Conservation (phyloP, 257 asterid species). For the Scutellaria baicalensis region DNA sequence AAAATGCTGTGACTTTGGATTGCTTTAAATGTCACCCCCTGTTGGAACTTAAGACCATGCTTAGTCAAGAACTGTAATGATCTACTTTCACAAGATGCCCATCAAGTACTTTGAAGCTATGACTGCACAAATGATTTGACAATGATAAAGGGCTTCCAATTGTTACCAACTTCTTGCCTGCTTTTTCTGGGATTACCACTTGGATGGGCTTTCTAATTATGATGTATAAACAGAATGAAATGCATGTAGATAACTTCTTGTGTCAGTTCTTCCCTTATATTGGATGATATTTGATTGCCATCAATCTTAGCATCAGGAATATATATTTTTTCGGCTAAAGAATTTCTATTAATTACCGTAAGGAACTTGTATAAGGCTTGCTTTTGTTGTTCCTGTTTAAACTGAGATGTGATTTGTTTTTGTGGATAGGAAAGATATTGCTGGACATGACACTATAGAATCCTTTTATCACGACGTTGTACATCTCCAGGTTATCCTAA, state of each 20-base stretch:
- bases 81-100: background rate
- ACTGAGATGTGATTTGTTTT: slow-evolving; percentile 8
- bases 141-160: background rate
- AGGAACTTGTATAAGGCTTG: background rate
- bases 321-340: background rate
- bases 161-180: background rate
- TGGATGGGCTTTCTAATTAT: background rate
- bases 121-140: background rate
- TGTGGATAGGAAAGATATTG: slow-evolving; percentile 69
- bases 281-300: background rate
- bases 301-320: background rate
- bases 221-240: background rate
- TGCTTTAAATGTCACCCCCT: too few relatives aligned
- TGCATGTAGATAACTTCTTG: background rate
- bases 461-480: slow-evolving; percentile 73
- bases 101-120: background rate
- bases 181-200: background rate
- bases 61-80: background rate
- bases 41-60: background rate
- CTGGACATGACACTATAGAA: slow-evolving; percentile 53
- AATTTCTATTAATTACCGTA: background rate
- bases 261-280: background rate
- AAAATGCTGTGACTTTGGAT: too few relatives aligned
- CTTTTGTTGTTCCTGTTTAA: background rate
- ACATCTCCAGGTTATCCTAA: slow-evolving; percentile 59